These are phyloP conservation scores for Zymoseptoria crescenta DNA, from an alignment of 2,329 filamentous ascomycete genomes.

Conservation along the genomic window DNA sequence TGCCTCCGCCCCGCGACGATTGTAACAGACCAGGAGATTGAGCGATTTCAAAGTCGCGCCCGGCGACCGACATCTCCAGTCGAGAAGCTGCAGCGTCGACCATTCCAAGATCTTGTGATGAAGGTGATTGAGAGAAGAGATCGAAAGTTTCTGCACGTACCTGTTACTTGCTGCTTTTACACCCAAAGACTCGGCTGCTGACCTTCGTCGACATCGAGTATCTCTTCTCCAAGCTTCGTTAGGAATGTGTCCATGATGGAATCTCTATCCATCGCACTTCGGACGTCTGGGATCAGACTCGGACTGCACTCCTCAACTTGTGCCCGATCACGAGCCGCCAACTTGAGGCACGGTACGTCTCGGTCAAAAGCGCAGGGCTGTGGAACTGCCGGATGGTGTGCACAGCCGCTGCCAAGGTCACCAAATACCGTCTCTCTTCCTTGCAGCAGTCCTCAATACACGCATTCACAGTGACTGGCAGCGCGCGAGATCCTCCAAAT, in stretches of 20 bases:
- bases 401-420: neutral
- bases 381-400: neutral
- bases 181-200: neutral
- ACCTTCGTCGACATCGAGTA: slow-evolving; percentile 20
- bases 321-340: neutral
- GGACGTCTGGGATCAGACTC: neutral
- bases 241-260: slow-evolving; percentile 11
- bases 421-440: neutral
- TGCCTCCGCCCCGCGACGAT: slow-evolving; percentile 64
- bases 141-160: slow-evolving; percentile 67
- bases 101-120: slow-evolving; percentile 75
- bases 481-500: neutral
- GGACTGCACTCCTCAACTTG: neutral
- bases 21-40: slow-evolving; percentile 79
- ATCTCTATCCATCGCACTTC: neutral
- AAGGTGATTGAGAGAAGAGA: slow-evolving; percentile 69
- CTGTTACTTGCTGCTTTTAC: slow-evolving; percentile 7
- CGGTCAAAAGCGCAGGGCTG: neutral
- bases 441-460: neutral
- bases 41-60: slow-evolving; percentile 63
- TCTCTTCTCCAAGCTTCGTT: slow-evolving; percentile 11
- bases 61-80: slow-evolving; percentile 50
- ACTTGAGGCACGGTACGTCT: neutral
- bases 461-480: neutral
- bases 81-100: slow-evolving; percentile 61